These are phyloP conservation scores for Candida orba DNA, from an alignment of 805 yeast species.

Conservation along the genomic window DNA sequence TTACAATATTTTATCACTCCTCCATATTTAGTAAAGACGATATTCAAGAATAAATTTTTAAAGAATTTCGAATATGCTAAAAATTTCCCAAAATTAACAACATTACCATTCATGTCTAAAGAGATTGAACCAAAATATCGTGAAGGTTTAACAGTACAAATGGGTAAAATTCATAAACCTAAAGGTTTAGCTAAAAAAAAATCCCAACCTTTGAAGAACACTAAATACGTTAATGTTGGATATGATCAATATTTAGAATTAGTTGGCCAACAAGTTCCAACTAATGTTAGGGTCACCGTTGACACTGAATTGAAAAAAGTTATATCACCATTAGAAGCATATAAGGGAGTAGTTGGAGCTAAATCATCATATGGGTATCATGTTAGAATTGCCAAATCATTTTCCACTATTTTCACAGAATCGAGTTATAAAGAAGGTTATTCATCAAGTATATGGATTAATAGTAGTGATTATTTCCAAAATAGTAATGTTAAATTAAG, in stretches of 20 bases:
- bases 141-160: slow-evolving; percentile 52
- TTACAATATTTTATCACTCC: slow-evolving; percentile 83
- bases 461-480: slow-evolving; percentile 57
- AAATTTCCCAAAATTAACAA: slow-evolving; percentile 62
- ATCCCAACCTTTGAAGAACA: slow-evolving; percentile 44
- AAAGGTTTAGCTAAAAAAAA: slow-evolving; percentile 31
- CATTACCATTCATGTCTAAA: slow-evolving; percentile 64
- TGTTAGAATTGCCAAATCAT: slow-evolving; percentile 57
- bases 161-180: slow-evolving; percentile 30
- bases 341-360: slow-evolving; percentile 51
- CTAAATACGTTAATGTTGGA: slow-evolving; percentile 77
- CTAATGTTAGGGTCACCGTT: slow-evolving; percentile 75
- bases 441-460: slow-evolving; percentile 54
- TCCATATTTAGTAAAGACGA: slow-evolving; percentile 60
- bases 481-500: slow-evolving; percentile 23
- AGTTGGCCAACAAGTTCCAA: slow-evolving; percentile 55
- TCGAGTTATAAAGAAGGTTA: slow-evolving; percentile 62
- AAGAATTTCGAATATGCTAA: slow-evolving; percentile 55
- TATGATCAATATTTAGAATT: slow-evolving; percentile 51
- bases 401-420: slow-evolving; percentile 65
- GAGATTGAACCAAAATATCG: slow-evolving; percentile 35
- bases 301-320: slow-evolving; percentile 53
- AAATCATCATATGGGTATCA: slow-evolving; percentile 63
- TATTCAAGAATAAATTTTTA: slow-evolving; percentile 43
- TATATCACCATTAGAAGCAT: slow-evolving; percentile 67